These are phyloP conservation scores for Globisporangium splendens DNA, from an alignment of 352 stramenopile genomes.

Conservation along the genomic window DNA sequence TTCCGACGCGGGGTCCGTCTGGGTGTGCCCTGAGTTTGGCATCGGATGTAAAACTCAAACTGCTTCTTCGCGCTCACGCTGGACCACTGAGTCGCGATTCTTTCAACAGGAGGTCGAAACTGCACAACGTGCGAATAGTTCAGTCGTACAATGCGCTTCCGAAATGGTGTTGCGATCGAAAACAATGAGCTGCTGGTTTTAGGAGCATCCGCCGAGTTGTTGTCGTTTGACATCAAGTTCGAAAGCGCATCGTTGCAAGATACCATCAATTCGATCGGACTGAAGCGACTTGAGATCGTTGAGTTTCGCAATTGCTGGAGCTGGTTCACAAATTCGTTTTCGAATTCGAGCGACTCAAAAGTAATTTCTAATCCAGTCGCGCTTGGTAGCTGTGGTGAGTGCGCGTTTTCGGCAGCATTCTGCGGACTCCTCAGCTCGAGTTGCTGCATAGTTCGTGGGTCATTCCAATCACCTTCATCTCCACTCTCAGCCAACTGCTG, in stretches of 20 bases:
- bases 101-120: neutral
- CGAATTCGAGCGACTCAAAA: slow-evolving; percentile 44
- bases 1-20: slow-evolving; percentile 10
- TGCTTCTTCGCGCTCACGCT: slow-evolving; percentile 2
- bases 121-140: slow-evolving; percentile 34
- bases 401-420: neutral
- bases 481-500: neutral
- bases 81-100: neutral
- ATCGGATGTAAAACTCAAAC: slow-evolving; percentile 24
- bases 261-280: slow-evolving; percentile 43
- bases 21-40: slow-evolving; percentile 20
- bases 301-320: slow-evolving; percentile 47
- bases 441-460: neutral
- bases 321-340: slow-evolving; percentile 28
- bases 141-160: slow-evolving; percentile 36
- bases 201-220: neutral
- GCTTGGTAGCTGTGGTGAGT: neutral
- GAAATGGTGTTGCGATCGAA: slow-evolving; percentile 42
- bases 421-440: neutral
- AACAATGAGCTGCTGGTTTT: slow-evolving; percentile 19
- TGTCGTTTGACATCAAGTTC: slow-evolving; percentile 4
- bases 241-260: slow-evolving; percentile 27
- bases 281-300: slow-evolving; percentile 44
- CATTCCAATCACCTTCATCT: slow-evolving; percentile 3
- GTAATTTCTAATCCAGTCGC: slow-evolving; percentile 32